phyloP scores from a whole-genome alignment of 208 protist genomes.

The Wallacemonas collosoma region DNA sequence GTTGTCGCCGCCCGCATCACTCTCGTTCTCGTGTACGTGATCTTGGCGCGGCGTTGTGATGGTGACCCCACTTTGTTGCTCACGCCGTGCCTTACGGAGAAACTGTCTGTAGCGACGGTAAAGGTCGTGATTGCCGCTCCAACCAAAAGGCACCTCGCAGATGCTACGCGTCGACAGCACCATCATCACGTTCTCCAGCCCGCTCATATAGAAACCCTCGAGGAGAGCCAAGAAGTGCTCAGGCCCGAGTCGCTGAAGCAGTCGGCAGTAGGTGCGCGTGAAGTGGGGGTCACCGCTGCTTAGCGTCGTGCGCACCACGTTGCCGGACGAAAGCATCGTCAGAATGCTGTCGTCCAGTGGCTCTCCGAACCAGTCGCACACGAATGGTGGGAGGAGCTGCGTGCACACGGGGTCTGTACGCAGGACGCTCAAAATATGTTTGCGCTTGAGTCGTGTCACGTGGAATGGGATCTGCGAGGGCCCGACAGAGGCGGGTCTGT shows the following conservation, averaged over 20 bases:
- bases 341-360: not conserved
- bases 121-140: not conserved
- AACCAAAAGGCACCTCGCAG: not conserved
- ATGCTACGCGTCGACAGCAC: not conserved
- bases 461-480: not conserved
- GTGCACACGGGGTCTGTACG: not conserved
- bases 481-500: not conserved
- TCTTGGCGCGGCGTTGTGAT: not conserved
- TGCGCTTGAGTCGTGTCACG: not conserved
- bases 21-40: not conserved
- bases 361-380: not conserved
- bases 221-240: constrained; percentile 10
- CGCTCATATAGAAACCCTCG: not conserved
- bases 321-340: not conserved
- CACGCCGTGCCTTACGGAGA: not conserved
- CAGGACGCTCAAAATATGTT: not conserved
- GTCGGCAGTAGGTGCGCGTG: not conserved
- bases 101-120: not conserved
- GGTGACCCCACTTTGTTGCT: not conserved
- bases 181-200: not conserved
- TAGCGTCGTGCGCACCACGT: not conserved
- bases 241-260: not conserved
- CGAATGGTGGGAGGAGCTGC: not conserved
- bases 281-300: not conserved
- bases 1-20: not conserved